Base-by-base conservation (phyloP, 805 yeast genomes). In the Candida coquimbonensis region DNA sequence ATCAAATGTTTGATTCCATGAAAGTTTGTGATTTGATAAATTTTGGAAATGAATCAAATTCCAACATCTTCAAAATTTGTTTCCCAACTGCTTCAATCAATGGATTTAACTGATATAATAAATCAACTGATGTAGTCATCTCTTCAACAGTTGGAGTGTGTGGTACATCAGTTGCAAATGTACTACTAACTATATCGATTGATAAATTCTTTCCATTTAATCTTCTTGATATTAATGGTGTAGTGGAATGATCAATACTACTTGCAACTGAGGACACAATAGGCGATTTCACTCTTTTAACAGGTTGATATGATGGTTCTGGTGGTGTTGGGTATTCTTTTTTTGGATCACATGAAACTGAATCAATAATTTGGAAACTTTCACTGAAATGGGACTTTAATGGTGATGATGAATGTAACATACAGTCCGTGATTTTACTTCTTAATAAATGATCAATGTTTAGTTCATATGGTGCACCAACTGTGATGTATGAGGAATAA, bases 21-120 rank as follows among this genome's bases (percentile, higher is more conserved):
- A 65, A 67, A 5, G 65, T 50, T 6, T 66, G 67, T 0, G 80
- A 74, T 9, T 56, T 60, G 34, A 81, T 48, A 53, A 87, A 86
- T 59, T 85, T 86, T 3, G 85, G 85, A 36, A 83, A 70, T 8
- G 93, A 83, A 63, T 87, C 95, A 33, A 62, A 71, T 52, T 82
- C 84, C 83, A 87, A 79, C 62, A 87, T 63, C 37, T 69, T 64
- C 53, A 73, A 74, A 42, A 83, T 71, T 39, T 74, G 74, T 11
- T 53, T 43, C n/a, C 71, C 67, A 7, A 83, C 75, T 19, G 66
- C 65, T n/a, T 70, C 71, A 43, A 77, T 75, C 14, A 76, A 62
- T 1, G 73, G 74, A 27, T 55, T 65, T 11, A 76, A 53, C 32
- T 62, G 57, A 34, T 65, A 63, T 34, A 78, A 49, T 7, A 70